Percentiles rank a stretch among this genome's conserved stretches.
Evolutionary conservation across 1,284 basidiomycete genomes (phyloP).

Genomic region (Peniophora sp.): DNA sequence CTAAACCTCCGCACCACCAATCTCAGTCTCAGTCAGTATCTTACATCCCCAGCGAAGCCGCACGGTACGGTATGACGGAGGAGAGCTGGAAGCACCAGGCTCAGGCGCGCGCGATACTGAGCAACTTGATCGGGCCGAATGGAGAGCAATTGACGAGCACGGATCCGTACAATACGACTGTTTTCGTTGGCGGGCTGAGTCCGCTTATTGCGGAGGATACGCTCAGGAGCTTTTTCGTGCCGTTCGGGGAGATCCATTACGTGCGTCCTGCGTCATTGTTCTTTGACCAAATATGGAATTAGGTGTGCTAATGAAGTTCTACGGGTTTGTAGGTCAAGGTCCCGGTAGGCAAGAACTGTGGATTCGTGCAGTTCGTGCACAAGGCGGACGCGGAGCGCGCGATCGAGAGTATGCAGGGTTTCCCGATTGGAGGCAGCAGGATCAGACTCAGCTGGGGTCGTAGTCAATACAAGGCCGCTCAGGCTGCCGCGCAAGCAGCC

Average conservation of each 20-base stretch:
- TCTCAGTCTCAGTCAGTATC: slow-evolving; percentile 20
- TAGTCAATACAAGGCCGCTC: slow-evolving; percentile 84
- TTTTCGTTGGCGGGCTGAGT: slow-evolving; percentile 85
- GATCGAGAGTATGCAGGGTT: slow-evolving; percentile 95
- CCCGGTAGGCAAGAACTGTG: slow-evolving; percentile 90
- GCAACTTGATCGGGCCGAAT: slow-evolving; percentile 74
- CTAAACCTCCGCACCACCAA: slow-evolving; percentile 5
- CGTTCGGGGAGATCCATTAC: slow-evolving; percentile 89
- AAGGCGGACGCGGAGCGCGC: slow-evolving; percentile 89
- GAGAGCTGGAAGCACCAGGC: slow-evolving; percentile 79
- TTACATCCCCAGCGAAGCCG: slow-evolving; percentile 21
- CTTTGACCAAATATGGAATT: no score
- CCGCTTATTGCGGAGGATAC: slow-evolving; percentile 85
- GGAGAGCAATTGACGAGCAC: slow-evolving; percentile 78
- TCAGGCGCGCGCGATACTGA: slow-evolving; percentile 70
- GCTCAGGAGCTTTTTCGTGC: slow-evolving; percentile 78
- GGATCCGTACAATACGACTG: slow-evolving; percentile 88
- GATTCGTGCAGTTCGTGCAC: slow-evolving; percentile 90
- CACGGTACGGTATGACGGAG: slow-evolving; percentile 52
- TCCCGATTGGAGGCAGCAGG: slow-evolving; percentile 84
- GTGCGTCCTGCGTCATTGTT: no score
- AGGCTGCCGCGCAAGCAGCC: slow-evolving; percentile 79
- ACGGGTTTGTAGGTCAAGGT: slow-evolving; percentile 71
- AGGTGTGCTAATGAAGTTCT: no score
- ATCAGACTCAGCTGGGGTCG: slow-evolving; percentile 92